Evolutionary conservation across 2,329 filamentous ascomycete species (phyloP).

Genomic region (Aspergillus texensis): DNA sequence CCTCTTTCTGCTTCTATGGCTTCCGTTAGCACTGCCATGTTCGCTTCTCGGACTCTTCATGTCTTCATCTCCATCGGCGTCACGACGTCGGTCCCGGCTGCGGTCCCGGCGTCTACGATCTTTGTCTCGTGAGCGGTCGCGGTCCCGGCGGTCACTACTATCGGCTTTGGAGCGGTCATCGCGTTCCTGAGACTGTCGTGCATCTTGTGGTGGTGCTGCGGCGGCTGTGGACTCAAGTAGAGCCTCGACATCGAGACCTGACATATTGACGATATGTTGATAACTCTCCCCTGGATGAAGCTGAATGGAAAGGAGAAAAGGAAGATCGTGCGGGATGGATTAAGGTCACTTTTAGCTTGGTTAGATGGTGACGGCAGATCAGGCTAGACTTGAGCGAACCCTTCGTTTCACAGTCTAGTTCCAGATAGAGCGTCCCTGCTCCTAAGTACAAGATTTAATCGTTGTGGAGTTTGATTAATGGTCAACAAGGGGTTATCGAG

Average conservation of each 20-base stretch:
- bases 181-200: slow-evolving; percentile 53
- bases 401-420: slow-evolving; percentile 29
- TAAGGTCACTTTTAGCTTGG: slow-evolving; percentile 41
- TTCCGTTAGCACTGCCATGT: slow-evolving; percentile 67
- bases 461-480: not conserved
- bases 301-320: slow-evolving; percentile 23
- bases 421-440: slow-evolving; percentile 11
- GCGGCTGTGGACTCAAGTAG: slow-evolving; percentile 83
- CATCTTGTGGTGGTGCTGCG: slow-evolving; percentile 42
- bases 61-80: slow-evolving; percentile 58
- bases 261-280: slow-evolving; percentile 54
- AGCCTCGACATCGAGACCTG: slow-evolving; percentile 81
- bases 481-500: not conserved
- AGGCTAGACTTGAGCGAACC: slow-evolving; percentile 36
- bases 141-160: slow-evolving; percentile 57
- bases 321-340: slow-evolving; percentile 31
- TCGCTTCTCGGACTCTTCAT: slow-evolving; percentile 73
- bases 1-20: slow-evolving; percentile 78
- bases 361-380: slow-evolving; percentile 35
- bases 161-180: slow-evolving; percentile 62
- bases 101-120: slow-evolving; percentile 63
- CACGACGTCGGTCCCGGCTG: slow-evolving; percentile 56
- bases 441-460: not conserved
- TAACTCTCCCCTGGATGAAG: slow-evolving; percentile 28
- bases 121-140: slow-evolving; percentile 60